Evolutionary conservation across 495 filamentous ascomycete genomes (phyloP).

Genomic region (Neurospora cerealis): DNA sequence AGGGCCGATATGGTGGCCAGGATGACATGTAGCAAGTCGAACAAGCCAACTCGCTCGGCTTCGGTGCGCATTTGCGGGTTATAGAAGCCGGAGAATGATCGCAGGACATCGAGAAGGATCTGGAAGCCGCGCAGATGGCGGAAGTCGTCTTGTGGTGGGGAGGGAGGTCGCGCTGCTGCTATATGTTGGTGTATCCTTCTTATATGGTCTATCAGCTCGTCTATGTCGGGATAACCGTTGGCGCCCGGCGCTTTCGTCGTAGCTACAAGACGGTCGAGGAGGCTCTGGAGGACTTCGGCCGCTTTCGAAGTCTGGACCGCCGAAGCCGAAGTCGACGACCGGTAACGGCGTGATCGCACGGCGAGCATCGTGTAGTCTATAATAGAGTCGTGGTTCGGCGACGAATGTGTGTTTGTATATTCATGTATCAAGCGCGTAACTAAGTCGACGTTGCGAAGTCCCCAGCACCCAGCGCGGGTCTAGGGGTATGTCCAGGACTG

Average conservation of each 20-base stretch:
- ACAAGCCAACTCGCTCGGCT: slow-evolving; percentile 49
- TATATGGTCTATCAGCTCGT: slow-evolving; percentile 28
- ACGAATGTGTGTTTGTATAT: slow-evolving; percentile 9
- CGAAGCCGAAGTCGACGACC: slow-evolving; percentile 54
- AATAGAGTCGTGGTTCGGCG: not conserved
- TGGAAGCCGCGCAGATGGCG: slow-evolving; percentile 76
- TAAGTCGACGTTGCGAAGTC: not conserved
- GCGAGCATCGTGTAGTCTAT: slow-evolving; percentile 27
- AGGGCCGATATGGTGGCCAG: slow-evolving; percentile 66
- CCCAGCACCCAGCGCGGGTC: slow-evolving; percentile 23
- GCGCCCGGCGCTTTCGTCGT: slow-evolving; percentile 9
- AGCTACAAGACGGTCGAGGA: slow-evolving; percentile 43
- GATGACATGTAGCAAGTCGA: slow-evolving; percentile 59
- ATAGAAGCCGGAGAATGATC: slow-evolving; percentile 62
- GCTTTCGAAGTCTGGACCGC: slow-evolving; percentile 45
- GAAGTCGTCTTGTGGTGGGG: slow-evolving; percentile 62
- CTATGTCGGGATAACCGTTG: slow-evolving; percentile 32
- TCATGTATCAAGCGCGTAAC: slow-evolving; percentile 14
- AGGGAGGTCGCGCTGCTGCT: slow-evolving; percentile 32
- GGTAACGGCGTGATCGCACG: slow-evolving; percentile 41
- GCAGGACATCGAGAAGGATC: slow-evolving; percentile 54
- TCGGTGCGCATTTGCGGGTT: slow-evolving; percentile 48
- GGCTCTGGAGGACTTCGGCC: slow-evolving; percentile 48
- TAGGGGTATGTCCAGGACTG: slow-evolving; percentile 3
- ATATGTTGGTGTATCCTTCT: slow-evolving; percentile 38